A percentile compares a stretch with the other conserved stretches of the same genome.
phyloP scores from a whole-genome alignment of 805 yeast species.

The Wickerhamiella lipophila region DNA sequence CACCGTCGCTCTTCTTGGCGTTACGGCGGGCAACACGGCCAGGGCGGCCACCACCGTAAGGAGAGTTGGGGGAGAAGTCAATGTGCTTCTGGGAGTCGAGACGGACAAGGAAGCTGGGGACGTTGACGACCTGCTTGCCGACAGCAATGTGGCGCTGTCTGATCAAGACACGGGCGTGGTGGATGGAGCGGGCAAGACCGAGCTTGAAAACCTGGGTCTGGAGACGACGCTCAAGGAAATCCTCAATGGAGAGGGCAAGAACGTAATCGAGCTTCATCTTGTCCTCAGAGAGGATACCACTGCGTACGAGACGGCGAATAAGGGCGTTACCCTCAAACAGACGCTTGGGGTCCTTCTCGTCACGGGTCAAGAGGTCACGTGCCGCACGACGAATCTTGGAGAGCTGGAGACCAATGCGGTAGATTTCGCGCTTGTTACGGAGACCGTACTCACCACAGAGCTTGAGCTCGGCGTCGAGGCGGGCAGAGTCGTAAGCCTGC shows the following conservation, averaged over 20 bases:
- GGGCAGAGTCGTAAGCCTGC: conserved; percentile 98
- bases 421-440: conserved; percentile 99
- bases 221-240: conserved; percentile 99
- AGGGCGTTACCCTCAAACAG: conserved; percentile 99
- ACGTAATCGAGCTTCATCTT: conserved; percentile 99
- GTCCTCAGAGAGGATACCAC: conserved; percentile 98
- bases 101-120: conserved; percentile 99
- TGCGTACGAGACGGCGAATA: conserved; percentile 98
- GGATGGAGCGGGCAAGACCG: conserved; percentile 98
- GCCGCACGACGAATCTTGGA: conserved; percentile 99
- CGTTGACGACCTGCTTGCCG: conserved; percentile 98
- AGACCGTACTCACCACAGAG: conserved; percentile 99
- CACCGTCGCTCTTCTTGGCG: conserved; percentile 59
- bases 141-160: conserved; percentile 99
- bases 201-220: conserved; percentile 99
- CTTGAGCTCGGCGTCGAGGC: conserved; percentile 98
- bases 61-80: conserved; percentile 97
- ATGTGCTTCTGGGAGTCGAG: conserved; percentile 99
- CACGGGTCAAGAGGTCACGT: conserved; percentile 99
- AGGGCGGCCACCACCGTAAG: conserved; percentile 99
- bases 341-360: conserved; percentile 99
- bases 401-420: conserved; percentile 98
- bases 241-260: conserved; percentile 94
- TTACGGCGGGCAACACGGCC: conserved; percentile 99
- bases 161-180: conserved; percentile 99